Conservation (phyloP, 768 basidiomycete genomes). For the Rhizopogon vulgaris region DNA sequence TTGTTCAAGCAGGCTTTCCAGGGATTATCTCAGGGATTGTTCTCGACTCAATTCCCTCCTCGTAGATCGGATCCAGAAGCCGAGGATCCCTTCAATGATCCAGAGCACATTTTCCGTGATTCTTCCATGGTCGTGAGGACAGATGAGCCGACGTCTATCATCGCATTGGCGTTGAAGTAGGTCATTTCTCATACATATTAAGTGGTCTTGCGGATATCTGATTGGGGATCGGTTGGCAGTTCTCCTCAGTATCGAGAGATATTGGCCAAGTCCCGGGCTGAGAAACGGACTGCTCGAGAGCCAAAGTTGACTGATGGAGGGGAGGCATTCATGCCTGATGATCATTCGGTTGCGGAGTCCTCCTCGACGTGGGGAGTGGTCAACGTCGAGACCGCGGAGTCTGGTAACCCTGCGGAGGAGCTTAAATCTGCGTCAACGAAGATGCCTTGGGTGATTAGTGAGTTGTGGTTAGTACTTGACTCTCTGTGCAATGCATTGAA, state of each 20-base stretch:
- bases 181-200: constrained; percentile 14
- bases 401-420: constrained; percentile 69
- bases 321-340: constrained; percentile 92
- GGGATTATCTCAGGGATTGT: constrained; percentile 60
- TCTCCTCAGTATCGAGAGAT: constrained; percentile 81
- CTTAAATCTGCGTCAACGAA: constrained; percentile 70
- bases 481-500: background rate
- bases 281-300: constrained; percentile 62
- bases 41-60: constrained; percentile 53
- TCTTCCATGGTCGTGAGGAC: constrained; percentile 92
- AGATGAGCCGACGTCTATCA: constrained; percentile 96
- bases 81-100: constrained; percentile 68
- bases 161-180: constrained; percentile 88
- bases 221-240: constrained; percentile 29
- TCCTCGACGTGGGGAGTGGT: constrained; percentile 92
- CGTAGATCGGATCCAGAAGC: constrained; percentile 51
- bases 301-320: constrained; percentile 54
- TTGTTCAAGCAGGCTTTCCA: constrained; percentile 60
- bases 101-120: constrained; percentile 92
- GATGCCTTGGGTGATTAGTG: constrained; percentile 77
- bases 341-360: constrained; percentile 73
- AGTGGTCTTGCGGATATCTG: background rate
- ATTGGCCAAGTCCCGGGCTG: constrained; percentile 69
- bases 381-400: constrained; percentile 66
- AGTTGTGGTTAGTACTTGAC: constrained; percentile 19